phyloP scores from a whole-genome alignment of 345 rosid genomes.

The Citrus mangshanensis region DNA sequence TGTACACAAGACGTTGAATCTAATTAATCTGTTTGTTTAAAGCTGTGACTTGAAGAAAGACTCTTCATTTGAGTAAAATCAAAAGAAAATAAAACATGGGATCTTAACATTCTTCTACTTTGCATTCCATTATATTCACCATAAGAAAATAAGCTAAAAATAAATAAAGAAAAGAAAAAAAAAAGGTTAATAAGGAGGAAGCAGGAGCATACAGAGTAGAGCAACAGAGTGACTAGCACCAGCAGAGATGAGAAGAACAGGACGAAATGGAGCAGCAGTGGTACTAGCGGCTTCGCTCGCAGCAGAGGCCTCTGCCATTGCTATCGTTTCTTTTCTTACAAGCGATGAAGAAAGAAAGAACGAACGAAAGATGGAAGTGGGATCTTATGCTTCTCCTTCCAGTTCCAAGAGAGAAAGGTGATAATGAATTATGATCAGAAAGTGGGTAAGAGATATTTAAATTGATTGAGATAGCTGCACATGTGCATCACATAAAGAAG shows the following conservation, averaged over 20 bases:
- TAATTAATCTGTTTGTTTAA: not conserved
- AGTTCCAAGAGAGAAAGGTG: not conserved
- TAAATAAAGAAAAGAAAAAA: not conserved
- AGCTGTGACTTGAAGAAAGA: not conserved
- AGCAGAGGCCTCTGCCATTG: conserved; percentile 43
- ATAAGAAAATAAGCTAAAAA: not conserved
- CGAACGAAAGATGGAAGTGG: too few species aligned
- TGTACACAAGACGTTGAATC: not conserved
- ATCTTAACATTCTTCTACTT: not conserved
- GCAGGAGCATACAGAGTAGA: conserved; percentile 58
- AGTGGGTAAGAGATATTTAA: conserved; percentile 13
- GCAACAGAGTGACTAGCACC: conserved; percentile 98
- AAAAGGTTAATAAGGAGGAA: not conserved
- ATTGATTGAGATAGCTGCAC: conserved; percentile 12
- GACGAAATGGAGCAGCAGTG: conserved; percentile 45
- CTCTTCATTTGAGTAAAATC: not conserved
- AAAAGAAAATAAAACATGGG: not conserved
- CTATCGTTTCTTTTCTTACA: not conserved
- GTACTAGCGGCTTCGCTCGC: conserved; percentile 32
- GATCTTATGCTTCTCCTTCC: not conserved
- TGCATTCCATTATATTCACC: too few species aligned
- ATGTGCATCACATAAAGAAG: not conserved
- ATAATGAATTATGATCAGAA: not conserved
- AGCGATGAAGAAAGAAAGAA: not conserved
- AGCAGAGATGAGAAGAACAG: conserved; percentile 78